Percentiles rank a stretch among this genome's conserved stretches.
These are phyloP conservation scores for Fraxinus pennsylvanica DNA, from an alignment of 257 asterid genomes.

Conservation along the genomic window DNA sequence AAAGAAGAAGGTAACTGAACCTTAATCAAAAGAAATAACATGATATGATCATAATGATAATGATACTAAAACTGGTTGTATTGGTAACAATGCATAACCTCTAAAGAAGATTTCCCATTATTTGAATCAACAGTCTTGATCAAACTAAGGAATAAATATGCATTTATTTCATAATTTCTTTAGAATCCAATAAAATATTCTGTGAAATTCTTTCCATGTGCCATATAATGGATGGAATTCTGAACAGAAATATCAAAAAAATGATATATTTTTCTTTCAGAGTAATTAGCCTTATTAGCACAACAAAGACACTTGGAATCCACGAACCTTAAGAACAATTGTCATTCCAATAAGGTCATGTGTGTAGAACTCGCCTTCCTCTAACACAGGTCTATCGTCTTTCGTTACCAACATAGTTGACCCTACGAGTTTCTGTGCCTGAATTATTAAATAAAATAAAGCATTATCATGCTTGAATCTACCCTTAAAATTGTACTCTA, in stretches of 20 bases:
- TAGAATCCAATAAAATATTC: neutral
- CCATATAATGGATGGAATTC: neutral
- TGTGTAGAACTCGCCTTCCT: conserved; percentile 88
- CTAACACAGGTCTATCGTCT: conserved; percentile 76
- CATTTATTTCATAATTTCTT: neutral
- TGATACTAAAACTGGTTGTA: neutral
- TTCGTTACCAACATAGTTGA: conserved; percentile 73
- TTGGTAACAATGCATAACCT: neutral
- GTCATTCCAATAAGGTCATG: conserved; percentile 86
- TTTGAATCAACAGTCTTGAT: conserved; percentile 1
- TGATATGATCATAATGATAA: neutral
- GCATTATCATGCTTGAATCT: conserved; percentile 14
- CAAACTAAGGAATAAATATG: neutral
- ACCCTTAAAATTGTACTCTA: conserved; percentile 15
- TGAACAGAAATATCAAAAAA: neutral
- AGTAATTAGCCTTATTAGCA: conserved; percentile 1
- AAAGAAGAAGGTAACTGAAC: conserved; percentile 7
- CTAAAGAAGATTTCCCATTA: neutral
- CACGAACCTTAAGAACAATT: conserved; percentile 75
- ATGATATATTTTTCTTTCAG: conserved; percentile 13
- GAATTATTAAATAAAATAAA: conserved; percentile 28
- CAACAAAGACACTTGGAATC: conserved; percentile 22
- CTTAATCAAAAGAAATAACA: conserved; percentile 7
- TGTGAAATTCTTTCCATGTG: neutral
- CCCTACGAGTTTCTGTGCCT: conserved; percentile 93